A percentile compares a stretch with the other conserved stretches of the same genome.
Evolutionary conservation across 2,329 filamentous ascomycete species (phyloP).

Genomic region (Diaporthe velutina): DNA sequence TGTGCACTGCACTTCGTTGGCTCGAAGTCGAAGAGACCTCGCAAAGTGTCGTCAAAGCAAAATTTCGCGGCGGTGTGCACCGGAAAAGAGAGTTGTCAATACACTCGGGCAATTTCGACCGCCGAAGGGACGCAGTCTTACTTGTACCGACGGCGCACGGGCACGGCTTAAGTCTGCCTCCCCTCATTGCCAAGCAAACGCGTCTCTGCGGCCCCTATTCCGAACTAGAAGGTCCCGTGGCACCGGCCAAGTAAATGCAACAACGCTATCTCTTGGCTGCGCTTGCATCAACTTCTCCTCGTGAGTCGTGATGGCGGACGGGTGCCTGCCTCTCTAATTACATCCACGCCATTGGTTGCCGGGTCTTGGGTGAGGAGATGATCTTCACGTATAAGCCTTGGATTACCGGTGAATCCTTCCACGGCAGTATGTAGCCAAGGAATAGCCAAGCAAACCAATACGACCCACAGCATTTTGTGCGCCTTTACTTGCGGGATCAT

Average conservation of each 20-base stretch:
- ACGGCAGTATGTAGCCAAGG: constrained; percentile 27
- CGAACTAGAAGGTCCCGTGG: constrained; percentile 27
- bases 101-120: background rate
- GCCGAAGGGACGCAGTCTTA: constrained; percentile 15
- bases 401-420: background rate
- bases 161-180: background rate
- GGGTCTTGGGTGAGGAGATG: background rate
- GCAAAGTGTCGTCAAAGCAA: background rate
- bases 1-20: background rate
- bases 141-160: constrained; percentile 22
- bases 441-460: constrained; percentile 31
- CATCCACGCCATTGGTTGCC: background rate
- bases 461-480: background rate
- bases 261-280: constrained; percentile 30
- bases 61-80: background rate
- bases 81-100: background rate
- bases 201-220: constrained; percentile 12
- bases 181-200: constrained; percentile 23
- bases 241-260: constrained; percentile 9
- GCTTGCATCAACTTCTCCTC: constrained; percentile 8
- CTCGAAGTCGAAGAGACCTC: background rate
- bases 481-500: constrained; percentile 6
- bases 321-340: constrained; percentile 1
- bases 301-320: constrained; percentile 11
- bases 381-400: constrained; percentile 19